A percentile compares a stretch with the other conserved stretches of the same genome.
phyloP scores from a whole-genome alignment of 2,329 filamentous ascomycete species.

The Phaeomoniella chlamydospora region DNA sequence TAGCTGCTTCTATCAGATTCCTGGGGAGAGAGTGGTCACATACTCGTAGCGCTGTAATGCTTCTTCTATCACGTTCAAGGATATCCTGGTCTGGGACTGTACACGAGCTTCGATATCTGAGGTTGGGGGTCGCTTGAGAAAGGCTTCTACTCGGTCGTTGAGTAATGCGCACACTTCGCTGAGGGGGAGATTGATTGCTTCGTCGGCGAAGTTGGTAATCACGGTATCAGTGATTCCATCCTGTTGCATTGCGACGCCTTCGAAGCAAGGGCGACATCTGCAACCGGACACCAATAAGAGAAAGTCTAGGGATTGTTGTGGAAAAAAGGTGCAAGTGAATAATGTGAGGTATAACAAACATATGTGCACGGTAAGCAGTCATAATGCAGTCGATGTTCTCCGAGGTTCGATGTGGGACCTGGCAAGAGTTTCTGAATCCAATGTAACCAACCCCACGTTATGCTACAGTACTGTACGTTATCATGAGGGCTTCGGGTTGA shows the following conservation, averaged over 20 bases:
- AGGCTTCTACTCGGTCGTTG: conserved; percentile 45
- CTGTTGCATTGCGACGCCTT: background rate
- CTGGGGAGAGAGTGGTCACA: conserved; percentile 14
- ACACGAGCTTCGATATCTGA: conserved; percentile 44
- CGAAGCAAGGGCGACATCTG: background rate
- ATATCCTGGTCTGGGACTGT: conserved; percentile 59
- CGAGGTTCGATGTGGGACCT: no score
- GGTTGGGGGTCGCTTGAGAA: conserved; percentile 46
- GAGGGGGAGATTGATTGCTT: conserved; percentile 14
- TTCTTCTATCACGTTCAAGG: conserved; percentile 59
- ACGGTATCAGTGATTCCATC: background rate
- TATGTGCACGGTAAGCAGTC: no score
- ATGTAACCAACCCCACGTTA: no score
- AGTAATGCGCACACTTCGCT: conserved; percentile 52
- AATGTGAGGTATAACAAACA: no score
- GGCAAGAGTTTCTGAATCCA: no score
- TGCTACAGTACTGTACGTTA: no score
- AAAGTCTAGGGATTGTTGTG: conserved; percentile 11
- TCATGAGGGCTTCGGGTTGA: no score
- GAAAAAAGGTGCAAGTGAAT: conserved; percentile 2
- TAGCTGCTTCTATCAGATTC: background rate
- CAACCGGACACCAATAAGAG: conserved; percentile 1
- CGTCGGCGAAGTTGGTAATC: conserved; percentile 1
- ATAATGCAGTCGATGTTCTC: no score
- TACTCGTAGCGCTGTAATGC: conserved; percentile 65